Evolutionary conservation across 164 flowering plant genomes (phyloP), one percentile per base, ranked within the genome.

Genomic region (Sedum album): DNA sequence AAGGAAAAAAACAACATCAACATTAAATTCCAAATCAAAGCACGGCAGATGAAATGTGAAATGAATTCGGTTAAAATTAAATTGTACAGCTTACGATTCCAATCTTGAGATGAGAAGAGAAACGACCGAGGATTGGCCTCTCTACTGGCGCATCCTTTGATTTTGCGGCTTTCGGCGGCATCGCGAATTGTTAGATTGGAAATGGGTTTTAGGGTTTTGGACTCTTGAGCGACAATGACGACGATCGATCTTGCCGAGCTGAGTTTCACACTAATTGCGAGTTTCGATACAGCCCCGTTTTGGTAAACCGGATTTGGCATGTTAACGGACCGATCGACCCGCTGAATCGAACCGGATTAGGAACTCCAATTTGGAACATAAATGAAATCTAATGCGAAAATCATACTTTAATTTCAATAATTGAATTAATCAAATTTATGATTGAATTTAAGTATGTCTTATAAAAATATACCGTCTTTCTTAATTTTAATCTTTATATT

Each of bases 41-140:
- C 15, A 31, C 41, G 30, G 14, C 31, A 31, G 5, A 31, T n/a
- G 8, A 41, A 15, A 38, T 33, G 15, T 10, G 2, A 9, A 13
- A 26, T 31, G 5, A 23, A 28, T 4, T n/a, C 17, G 39, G 51
- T 9, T 13, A 33, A 41, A 31, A 7, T 57, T 36, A 25, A 63
- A 15, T 18, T 38, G 48, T 8, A n/a, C 5, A 4, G 36, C 82
- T 70, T 82, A 91, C 96, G 35, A 91, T 91, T 69, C 97, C 97
- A 31, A 91, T 91, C 80, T 93, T 93, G 78, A 93, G 88, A 67
- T 93, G 97, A 75, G 98, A 93, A 1, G 98, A 93, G 82, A 93
- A 93, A 3, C 98, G 88, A 25, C 98, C 98, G 26, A 93, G 84
- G 67, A 93, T 89, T 7, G 97, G 93, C 26, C 91, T 78, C 80